Conservation (phyloP, 345 rosid species). For the Moricandia arvensis region DNA sequence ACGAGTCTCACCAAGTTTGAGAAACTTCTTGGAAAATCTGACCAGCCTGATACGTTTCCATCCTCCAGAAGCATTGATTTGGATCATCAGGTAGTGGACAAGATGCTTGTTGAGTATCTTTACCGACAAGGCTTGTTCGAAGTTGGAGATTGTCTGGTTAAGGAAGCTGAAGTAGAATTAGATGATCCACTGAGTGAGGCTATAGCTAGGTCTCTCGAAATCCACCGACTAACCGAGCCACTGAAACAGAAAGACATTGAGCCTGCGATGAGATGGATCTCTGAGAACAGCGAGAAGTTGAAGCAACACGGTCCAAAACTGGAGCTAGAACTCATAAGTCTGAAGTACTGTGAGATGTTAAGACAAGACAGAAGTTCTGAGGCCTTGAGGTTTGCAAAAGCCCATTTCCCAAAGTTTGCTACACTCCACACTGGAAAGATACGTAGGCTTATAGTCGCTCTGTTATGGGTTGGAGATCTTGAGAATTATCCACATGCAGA, state of each 20-base stretch:
- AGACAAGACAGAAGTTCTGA: constrained; percentile 48
- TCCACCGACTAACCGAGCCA: constrained; percentile 57
- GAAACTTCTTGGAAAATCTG: constrained; percentile 58
- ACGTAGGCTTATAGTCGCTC: constrained; percentile 50
- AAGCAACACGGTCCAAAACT: constrained; percentile 47
- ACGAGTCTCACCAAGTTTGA: constrained; percentile 49
- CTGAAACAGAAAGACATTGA: constrained; percentile 49
- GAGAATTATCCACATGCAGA: constrained; percentile 54
- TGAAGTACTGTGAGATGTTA: constrained; percentile 63
- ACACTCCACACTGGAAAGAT: constrained; percentile 39
- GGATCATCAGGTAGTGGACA: constrained; percentile 52
- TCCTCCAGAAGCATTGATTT: constrained; percentile 64
- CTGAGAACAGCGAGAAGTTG: constrained; percentile 51
- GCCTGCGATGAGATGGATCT: constrained; percentile 81
- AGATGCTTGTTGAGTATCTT: constrained; percentile 64
- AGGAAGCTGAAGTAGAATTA: constrained; percentile 60
- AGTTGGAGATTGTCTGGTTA: constrained; percentile 65
- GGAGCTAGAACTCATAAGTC: constrained; percentile 55
- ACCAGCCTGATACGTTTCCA: constrained; percentile 65
- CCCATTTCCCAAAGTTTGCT: constrained; percentile 48
- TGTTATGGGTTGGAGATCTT: constrained; percentile 49
- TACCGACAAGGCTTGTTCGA: constrained; percentile 78
- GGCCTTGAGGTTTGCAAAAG: constrained; percentile 62
- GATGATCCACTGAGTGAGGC: constrained; percentile 19
- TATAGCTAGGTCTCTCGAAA: constrained; percentile 56